phyloP scores from a whole-genome alignment of 2,329 filamentous ascomycete species.

The Blastomyces silverae region DNA sequence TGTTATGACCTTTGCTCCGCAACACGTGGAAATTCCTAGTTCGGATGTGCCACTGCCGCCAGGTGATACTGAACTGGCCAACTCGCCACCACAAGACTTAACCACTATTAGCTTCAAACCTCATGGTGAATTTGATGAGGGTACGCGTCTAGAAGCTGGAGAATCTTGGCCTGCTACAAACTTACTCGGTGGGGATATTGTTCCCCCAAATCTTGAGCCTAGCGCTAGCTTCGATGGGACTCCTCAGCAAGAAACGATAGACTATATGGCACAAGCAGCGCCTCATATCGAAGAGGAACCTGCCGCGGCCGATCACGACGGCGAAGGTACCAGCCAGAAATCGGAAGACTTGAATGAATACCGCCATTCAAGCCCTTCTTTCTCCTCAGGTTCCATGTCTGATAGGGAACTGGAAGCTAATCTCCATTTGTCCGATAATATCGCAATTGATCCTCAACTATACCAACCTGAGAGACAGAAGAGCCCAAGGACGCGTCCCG shows the following conservation, averaged over 20 bases:
- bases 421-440: background rate
- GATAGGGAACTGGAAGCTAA: background rate
- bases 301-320: too few species aligned
- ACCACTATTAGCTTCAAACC: background rate
- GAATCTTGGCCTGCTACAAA: background rate
- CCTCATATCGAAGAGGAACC: background rate
- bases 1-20: background rate
- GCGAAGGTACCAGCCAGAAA: background rate
- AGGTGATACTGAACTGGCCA: background rate
- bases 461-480: background rate
- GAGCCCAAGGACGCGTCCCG: background rate
- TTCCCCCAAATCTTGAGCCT: background rate
- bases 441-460: constrained; percentile 9
- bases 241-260: background rate
- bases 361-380: background rate
- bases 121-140: background rate
- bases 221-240: background rate
- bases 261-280: background rate
- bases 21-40: background rate
- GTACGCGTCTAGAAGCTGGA: background rate
- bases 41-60: background rate
- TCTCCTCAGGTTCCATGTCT: background rate
- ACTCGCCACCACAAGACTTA: too few species aligned
- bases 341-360: background rate
- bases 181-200: background rate